phyloP scores from a whole-genome alignment of 2,329 filamentous ascomycete species.

The Penicillium sumatraense region DNA sequence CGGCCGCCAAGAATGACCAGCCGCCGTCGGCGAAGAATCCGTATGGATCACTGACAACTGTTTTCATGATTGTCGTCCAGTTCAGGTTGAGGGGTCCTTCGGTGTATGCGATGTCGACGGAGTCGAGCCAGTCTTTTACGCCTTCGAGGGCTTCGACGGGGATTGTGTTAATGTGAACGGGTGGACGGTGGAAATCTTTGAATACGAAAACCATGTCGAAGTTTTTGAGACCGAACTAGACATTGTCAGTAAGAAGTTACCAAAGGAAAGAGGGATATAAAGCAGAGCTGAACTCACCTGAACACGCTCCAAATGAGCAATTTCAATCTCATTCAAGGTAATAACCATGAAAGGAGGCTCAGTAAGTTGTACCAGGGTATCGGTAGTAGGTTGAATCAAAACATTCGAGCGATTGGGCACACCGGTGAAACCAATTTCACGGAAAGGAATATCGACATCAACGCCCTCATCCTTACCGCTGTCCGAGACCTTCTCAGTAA shows the following conservation, averaged over 20 bases:
- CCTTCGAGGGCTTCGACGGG: constrained; percentile 92
- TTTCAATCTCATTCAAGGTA: constrained; percentile 92
- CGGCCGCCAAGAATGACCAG: constrained; percentile 88
- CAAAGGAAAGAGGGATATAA: neutral
- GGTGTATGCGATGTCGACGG: constrained; percentile 88
- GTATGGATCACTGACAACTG: constrained; percentile 89
- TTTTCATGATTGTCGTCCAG: constrained; percentile 99
- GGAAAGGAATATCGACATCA: constrained; percentile 94
- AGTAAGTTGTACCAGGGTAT: constrained; percentile 94
- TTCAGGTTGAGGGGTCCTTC: constrained; percentile 97
- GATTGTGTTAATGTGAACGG: constrained; percentile 96
- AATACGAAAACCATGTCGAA: constrained; percentile 98
- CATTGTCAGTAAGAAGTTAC: constrained; percentile 35
- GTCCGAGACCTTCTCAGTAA: constrained; percentile 96
- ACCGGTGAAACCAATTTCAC: constrained; percentile 94
- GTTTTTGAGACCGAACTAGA: constrained; percentile 91
- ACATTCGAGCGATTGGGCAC: constrained; percentile 96
- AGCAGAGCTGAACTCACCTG: constrained; percentile 48
- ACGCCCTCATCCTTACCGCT: constrained; percentile 89
- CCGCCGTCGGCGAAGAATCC: constrained; percentile 94
- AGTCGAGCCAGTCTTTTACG: constrained; percentile 97
- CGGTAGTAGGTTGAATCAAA: constrained; percentile 92
- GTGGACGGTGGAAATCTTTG: constrained; percentile 91
- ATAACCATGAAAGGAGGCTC: constrained; percentile 97
- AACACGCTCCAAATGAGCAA: constrained; percentile 94